Evolutionary conservation across 2,329 filamentous ascomycete genomes (phyloP).

Genomic region (Diplocarpon rosae): DNA sequence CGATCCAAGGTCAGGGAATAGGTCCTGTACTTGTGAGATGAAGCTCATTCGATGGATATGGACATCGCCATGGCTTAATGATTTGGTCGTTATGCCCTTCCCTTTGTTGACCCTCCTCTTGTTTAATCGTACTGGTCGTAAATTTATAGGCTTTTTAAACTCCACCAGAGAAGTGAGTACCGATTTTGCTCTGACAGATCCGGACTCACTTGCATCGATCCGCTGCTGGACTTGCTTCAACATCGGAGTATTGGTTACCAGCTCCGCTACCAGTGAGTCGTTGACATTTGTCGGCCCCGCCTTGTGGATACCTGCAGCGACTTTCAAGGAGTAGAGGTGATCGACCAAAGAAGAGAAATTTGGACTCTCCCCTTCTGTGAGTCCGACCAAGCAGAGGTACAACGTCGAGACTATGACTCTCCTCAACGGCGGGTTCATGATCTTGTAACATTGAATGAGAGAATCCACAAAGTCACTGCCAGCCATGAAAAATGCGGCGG

Average conservation of each 20-base stretch:
- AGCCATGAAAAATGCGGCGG: conserved; percentile 56
- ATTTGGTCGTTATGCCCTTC: conserved; percentile 37
- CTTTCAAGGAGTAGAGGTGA: conserved; percentile 71
- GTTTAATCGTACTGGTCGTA: conserved; percentile 38
- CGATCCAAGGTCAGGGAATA: conserved; percentile 80
- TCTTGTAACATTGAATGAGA: conserved; percentile 52
- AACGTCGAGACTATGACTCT: conserved; percentile 59
- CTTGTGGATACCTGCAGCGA: conserved; percentile 54
- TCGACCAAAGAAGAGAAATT: conserved; percentile 71
- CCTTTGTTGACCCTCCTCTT: conserved; percentile 54
- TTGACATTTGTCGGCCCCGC: conserved; percentile 43
- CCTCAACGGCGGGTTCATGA: conserved; percentile 51
- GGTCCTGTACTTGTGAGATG: conserved; percentile 81
- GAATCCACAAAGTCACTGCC: conserved; percentile 84
- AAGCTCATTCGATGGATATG: conserved; percentile 77
- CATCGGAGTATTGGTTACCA: conserved; percentile 72
- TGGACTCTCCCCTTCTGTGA: conserved; percentile 54
- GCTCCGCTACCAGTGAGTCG: conserved; percentile 66
- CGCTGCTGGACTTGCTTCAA: conserved; percentile 50
- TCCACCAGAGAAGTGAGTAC: conserved; percentile 48
- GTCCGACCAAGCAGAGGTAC: conserved; percentile 63
- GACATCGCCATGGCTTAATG: conserved; percentile 26
- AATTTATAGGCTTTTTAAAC: conserved; percentile 47
- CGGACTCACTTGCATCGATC: conserved; percentile 37
- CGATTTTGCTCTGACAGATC: conserved; percentile 45